Base-by-base conservation (phyloP, 768 basidiomycete species). In the Astraeus odoratus region DNA sequence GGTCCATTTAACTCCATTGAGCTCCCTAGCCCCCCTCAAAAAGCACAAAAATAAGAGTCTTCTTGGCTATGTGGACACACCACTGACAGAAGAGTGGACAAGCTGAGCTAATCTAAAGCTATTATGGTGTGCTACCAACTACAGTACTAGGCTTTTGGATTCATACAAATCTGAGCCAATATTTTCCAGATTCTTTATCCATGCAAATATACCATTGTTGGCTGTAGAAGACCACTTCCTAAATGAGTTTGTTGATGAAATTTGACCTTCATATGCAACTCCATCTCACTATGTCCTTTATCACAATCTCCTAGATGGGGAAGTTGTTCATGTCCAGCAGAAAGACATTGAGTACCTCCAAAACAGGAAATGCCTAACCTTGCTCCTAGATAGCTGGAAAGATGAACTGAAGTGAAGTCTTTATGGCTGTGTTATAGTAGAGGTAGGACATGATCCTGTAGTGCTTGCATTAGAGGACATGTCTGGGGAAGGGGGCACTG, bases 311-410 rank as follows among this genome's bases (percentile, higher is more conserved):
- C 46, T 66, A 9, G 45, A 57, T 31, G 46, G 42, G 6, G 60
- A 66, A 44, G 43, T 31, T 33, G 54, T 51, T 3, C 33, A 45
- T 10, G 58, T 58, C 3, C 45, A 59, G 23, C 25, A 51, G 9
- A 53, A 53, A 13, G 59, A 64, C 5, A 39, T 54, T 5, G 46
- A 44, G 2, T 12, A 46, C 4, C 45, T 63, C 4, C 43, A 51
- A 18, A 15, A 3, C 1, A 19, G 46, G 3, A 50, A 55, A 9
- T 26, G 43, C 0, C 43, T 64, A 0, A 67, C 61, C 0, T 27
- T 65, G 1, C 44, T 66, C 3, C 38, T 63, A 24, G 64, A 67
- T 55, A 63, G 66, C 0, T 67, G 65, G 64, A 60, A 67, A 34
- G 61, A 66, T 46, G 3, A 2, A 2, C 15, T 57, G 4, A 42